Base-by-base conservation (phyloP, 331 rosid species). In the Quercus phellos region DNA sequence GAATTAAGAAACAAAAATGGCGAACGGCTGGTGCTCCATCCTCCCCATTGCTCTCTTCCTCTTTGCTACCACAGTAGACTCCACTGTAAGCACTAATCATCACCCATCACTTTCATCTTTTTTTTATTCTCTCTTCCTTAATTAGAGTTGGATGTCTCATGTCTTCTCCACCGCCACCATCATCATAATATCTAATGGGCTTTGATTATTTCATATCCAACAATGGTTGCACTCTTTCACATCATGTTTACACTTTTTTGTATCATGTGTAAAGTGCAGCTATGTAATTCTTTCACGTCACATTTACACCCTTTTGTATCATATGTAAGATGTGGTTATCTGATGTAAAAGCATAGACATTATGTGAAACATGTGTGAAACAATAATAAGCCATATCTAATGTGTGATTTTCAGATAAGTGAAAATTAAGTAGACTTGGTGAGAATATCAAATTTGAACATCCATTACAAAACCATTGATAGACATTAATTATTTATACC, bases 21-120 rank as follows among this genome's bases (percentile, higher is more conserved):
- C 55, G 81, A 71, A 55, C 13, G 51, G 26, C 53, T 35, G 1
- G 0, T 67, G 78, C 63, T 32, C 61, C 19, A 56, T 69, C 51
- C 64, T 78, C 18, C 34, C 75, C 42, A 24, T 78, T 21, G 32
- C 54, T 64, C 73, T 63, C 76, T 71, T 79, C 75, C 61, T 79
- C 42, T 59, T 51, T 55, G 81, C 83, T 64, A 51, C 43, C 58
- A 74, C 75, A 4, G 67, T 55, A 55, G 76, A 75, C 51, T 75
- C 81, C 73, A 18, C 32, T 71, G 87, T 79, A 83, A 75, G 86
- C 55, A 26, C 10, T 2, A 38, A 38, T 38, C 46, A 55, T 29
- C 19, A 35, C 24, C 14, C 1, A 14, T 18, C 5, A 27, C 30
- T 76, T 50, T 29, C 54, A 38, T 71, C 27, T 42, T 18, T 5